Evolutionary conservation across 164 flowering plant genomes (phyloP), one percentile per base, ranked within the genome.

Genomic region (Tetracentron sinense): DNA sequence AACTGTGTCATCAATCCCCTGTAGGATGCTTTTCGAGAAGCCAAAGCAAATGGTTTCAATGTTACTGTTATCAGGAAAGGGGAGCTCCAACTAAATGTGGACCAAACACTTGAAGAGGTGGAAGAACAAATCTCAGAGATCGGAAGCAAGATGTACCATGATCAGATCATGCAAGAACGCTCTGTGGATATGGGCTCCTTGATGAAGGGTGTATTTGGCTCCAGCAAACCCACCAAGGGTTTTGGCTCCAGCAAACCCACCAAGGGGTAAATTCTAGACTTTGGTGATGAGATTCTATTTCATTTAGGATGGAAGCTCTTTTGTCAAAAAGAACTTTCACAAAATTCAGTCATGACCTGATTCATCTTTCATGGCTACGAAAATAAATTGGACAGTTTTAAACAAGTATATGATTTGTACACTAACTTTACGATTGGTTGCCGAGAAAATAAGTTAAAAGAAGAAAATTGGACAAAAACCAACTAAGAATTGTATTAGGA

Each of bases 141-240:
- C 44, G 98, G 98, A 22, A 90, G 97, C 84, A 93, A 93, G 66
- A 80, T 90, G 52, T 93, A 90, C 77, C 96, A 93, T 68, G 98
- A 88, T 55, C 75, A 66, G 76, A 82, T 90, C 65, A 87, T 77
- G 80, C 62, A 59, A 35, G 96, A 83, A 26, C 87, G 93, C 26
- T 78, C 85, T 20, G 86, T 85, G 47, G 86, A 85, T 73, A 77
- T 85, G 46, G 79, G 76, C 55, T 63, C 83, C 23, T 63, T 88
- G 70, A 88, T 79, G 87, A 85, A 87, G 76, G 96, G 96, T 42
- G 84, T 86, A 0, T 74, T 88, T 61, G 79, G 86, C 53, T 25
- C 64, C 56, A 71, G 56, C 19, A 80, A 75, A 69, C 54, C 85
- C 25, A 30, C 76, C 8, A 78, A 69, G 72, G 86, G 94, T n/a